Conservation (phyloP, 2,329 filamentous ascomycete species). For the Cladosporium sp. region DNA sequence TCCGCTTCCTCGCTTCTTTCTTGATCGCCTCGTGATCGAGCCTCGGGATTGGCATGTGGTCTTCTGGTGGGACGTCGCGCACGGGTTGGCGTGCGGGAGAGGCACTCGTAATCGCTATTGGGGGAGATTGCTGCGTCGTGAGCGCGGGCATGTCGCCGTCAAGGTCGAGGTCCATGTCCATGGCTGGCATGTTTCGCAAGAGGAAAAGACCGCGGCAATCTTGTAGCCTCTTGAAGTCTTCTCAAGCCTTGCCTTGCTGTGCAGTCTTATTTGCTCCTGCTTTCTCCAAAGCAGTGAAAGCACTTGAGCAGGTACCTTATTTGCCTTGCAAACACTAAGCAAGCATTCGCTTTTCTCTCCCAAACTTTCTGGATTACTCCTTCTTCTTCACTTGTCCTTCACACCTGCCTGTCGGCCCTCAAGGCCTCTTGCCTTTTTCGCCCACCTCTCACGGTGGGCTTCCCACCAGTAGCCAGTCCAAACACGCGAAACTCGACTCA, state of each 20-base stretch:
- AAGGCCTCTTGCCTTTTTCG: constrained; percentile 34
- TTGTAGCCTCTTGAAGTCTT: constrained; percentile 1
- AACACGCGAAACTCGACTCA: constrained; percentile 44
- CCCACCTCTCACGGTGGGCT: constrained; percentile 53
- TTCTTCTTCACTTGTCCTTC: constrained; percentile 12
- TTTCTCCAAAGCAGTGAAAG: neutral
- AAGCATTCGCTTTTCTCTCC: neutral
- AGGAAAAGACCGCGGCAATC: too few species aligned
- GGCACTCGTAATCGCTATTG: constrained; percentile 28
- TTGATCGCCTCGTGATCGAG: constrained; percentile 32
- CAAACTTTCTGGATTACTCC: neutral
- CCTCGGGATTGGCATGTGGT: constrained; percentile 24
- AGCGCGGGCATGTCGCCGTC: constrained; percentile 18
- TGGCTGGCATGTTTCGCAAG: constrained; percentile 29
- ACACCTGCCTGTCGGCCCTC: constrained; percentile 9
- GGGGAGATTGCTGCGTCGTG: constrained; percentile 26
- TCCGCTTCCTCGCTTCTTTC: constrained; percentile 34
- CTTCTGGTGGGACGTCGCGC: constrained; percentile 19
- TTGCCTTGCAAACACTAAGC: neutral
- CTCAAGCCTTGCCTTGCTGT: neutral
- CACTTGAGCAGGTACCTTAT: too few species aligned
- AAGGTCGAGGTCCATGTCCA: constrained; percentile 29
- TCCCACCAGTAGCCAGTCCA: constrained; percentile 45
- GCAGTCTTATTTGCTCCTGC: neutral
- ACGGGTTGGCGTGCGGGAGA: constrained; percentile 25